phyloP scores from a whole-genome alignment of 805 yeast genomes.

The Candida hungchunana region DNA sequence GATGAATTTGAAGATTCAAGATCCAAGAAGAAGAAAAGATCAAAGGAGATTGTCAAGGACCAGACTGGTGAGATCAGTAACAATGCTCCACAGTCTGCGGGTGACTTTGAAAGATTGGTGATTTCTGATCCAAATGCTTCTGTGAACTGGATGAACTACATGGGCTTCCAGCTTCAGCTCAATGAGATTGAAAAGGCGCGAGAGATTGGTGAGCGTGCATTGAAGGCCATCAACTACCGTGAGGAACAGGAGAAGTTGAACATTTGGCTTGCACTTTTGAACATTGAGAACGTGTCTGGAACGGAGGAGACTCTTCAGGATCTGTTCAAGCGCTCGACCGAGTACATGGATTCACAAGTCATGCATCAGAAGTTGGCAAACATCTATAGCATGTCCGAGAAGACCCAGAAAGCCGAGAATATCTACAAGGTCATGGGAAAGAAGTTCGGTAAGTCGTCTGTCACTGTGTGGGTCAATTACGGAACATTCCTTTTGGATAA shows the following conservation, averaged over 20 bases:
- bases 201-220: constrained; percentile 87
- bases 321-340: constrained; percentile 77
- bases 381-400: constrained; percentile 72
- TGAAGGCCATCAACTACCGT: constrained; percentile 82
- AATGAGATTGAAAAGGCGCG: constrained; percentile 94
- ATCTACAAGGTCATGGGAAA: constrained; percentile 66
- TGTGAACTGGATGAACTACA: constrained; percentile 93
- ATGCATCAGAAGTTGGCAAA: constrained; percentile 79
- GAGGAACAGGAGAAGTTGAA: constrained; percentile 92
- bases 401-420: constrained; percentile 62
- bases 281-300: constrained; percentile 93
- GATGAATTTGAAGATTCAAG: constrained; percentile 43
- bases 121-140: constrained; percentile 94
- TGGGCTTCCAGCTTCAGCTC: constrained; percentile 94
- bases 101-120: constrained; percentile 88
- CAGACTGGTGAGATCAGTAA: constrained; percentile 79
- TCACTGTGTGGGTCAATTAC: constrained; percentile 76
- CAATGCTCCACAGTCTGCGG: constrained; percentile 84
- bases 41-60: constrained; percentile 53
- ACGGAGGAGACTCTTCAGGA: constrained; percentile 76
- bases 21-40: constrained; percentile 43
- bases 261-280: constrained; percentile 92
- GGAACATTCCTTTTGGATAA: constrained; percentile 71
- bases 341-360: constrained; percentile 82
- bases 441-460: constrained; percentile 68